Base-by-base conservation (phyloP, 495 filamentous ascomycete species). In the Penicillium cataractarum region DNA sequence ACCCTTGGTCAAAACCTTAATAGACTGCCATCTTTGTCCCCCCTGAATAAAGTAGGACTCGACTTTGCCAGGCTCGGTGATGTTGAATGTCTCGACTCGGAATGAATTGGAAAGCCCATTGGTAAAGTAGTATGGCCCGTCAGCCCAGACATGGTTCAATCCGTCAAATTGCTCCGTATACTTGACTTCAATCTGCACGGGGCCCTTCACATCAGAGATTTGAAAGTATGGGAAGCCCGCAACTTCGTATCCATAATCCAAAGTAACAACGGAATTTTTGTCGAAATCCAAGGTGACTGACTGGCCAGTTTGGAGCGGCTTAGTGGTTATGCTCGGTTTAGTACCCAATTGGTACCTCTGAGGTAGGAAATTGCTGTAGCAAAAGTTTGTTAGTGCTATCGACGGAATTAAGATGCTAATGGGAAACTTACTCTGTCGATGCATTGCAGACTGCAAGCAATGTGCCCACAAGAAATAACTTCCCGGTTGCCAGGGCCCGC, bases 51-150 rank as follows among this genome's bases (percentile, higher is more conserved):
- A 39, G 35, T 39, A 39, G 17, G 35, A 39, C 35, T 39, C 13
- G 13, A 39, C 3, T 6, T 39, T 39, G 15, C 35, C 35, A 17
- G 35, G 29, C 8, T 57, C 31, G 2, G 65, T 66, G 39, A 71
- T 57, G 40, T 68, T 71, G 63, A 71, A 68, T 4, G 69, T 68
- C 49, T 71, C 69, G n/a, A 62, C 52, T 10, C 65, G 63, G 50
- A 68, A 68, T 4, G 65, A 65, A 49, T 71, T 71, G 13, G 62
- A 31, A 2, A 71, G 57, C 0, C 63, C 69, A 60, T 68, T 71
- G 15, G 42, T 29, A 46, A 62, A 66, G 6, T 58, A 61, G 57
- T 61, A 70, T 12, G 68, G 68, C 7, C 68, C 68, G 40, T 71
- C 68, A 6, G 39, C 63, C 26, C 52, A 60, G 17, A 60, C 56